These are phyloP conservation scores for Moelleriella libera DNA, from an alignment of 2,329 filamentous ascomycete species.

Conservation along the genomic window DNA sequence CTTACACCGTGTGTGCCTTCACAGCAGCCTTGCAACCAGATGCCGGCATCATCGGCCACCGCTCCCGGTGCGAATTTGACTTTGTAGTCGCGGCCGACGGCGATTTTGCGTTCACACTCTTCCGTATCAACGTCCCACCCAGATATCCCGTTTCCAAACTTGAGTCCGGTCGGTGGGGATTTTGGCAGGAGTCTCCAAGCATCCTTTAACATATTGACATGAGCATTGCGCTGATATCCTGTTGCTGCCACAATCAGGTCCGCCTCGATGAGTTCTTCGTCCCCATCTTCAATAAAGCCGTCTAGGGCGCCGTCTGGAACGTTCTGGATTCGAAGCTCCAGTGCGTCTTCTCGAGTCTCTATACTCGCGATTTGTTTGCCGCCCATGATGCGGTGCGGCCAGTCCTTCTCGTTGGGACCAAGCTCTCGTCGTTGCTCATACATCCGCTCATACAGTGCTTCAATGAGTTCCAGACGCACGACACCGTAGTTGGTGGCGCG, in stretches of 20 bases:
- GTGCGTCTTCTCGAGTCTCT: slow-evolving; percentile 32
- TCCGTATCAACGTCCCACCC: slow-evolving; percentile 26
- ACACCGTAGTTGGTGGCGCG: slow-evolving; percentile 90
- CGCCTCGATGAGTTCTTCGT: slow-evolving; percentile 53
- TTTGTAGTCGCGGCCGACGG: slow-evolving; percentile 64
- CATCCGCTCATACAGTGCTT: slow-evolving; percentile 74
- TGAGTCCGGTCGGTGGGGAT: slow-evolving; percentile 12
- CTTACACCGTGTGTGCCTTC: slow-evolving; percentile 84
- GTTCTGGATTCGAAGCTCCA: slow-evolving; percentile 46
- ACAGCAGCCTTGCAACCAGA: slow-evolving; percentile 91
- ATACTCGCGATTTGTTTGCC: slow-evolving; percentile 52
- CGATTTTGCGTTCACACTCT: slow-evolving; percentile 35
- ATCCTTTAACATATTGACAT: slow-evolving; percentile 60
- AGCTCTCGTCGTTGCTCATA: slow-evolving; percentile 72
- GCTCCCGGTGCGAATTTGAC: slow-evolving; percentile 55
- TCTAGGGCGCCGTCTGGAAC: slow-evolving; percentile 24
- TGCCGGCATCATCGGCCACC: slow-evolving; percentile 59
- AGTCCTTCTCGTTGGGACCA: slow-evolving; percentile 52
- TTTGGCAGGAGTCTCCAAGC: slow-evolving; percentile 52
- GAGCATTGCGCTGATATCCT: slow-evolving; percentile 66
- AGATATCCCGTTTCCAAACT: slow-evolving; percentile 19
- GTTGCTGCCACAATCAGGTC: slow-evolving; percentile 79
- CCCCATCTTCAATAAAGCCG: slow-evolving; percentile 19
- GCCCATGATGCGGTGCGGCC: slow-evolving; percentile 70
- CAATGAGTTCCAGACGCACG: slow-evolving; percentile 79